Evolutionary conservation across 2,329 filamentous ascomycete species (phyloP).

Genomic region (Ascochyta fabae): DNA sequence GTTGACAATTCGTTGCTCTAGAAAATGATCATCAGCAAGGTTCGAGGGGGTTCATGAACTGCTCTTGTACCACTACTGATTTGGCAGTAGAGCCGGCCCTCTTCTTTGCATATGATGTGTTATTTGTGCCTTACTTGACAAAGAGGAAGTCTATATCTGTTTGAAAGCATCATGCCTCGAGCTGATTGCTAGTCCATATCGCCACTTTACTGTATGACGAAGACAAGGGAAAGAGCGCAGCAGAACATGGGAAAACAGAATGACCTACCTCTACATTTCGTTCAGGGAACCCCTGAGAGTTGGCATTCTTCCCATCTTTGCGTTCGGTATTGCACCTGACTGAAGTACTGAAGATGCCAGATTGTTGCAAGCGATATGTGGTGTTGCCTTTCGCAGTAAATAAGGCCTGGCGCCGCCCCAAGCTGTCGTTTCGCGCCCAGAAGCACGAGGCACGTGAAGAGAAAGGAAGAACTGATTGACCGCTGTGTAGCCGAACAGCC

Average conservation of each 20-base stretch:
- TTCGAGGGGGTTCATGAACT: neutral
- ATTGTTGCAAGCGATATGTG: constrained; percentile 2
- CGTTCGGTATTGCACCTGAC: constrained; percentile 12
- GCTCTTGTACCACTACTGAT: neutral
- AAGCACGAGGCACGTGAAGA: constrained; percentile 43
- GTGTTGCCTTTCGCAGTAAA: constrained; percentile 5
- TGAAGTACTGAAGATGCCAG: constrained; percentile 30
- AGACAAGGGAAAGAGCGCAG: neutral
- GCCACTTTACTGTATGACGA: neutral
- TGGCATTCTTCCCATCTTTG: constrained; percentile 18
- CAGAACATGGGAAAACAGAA: neutral
- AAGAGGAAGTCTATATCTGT: neutral
- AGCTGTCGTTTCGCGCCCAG: constrained; percentile 22
- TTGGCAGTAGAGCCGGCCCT: neutral
- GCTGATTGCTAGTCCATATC: neutral
- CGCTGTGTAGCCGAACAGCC: constrained; percentile 17
- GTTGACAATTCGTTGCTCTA: constrained; percentile 15
- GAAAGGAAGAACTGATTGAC: constrained; percentile 25
- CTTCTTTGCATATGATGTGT: neutral
- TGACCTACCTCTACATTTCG: constrained; percentile 25
- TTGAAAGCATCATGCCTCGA: neutral
- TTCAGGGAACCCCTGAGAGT: constrained; percentile 2
- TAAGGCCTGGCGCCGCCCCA: constrained; percentile 1
- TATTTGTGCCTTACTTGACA: neutral
- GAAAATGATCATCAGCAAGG: neutral